Base-by-base conservation (phyloP, 345 rosid species). In the Gossypioides kirkii region DNA sequence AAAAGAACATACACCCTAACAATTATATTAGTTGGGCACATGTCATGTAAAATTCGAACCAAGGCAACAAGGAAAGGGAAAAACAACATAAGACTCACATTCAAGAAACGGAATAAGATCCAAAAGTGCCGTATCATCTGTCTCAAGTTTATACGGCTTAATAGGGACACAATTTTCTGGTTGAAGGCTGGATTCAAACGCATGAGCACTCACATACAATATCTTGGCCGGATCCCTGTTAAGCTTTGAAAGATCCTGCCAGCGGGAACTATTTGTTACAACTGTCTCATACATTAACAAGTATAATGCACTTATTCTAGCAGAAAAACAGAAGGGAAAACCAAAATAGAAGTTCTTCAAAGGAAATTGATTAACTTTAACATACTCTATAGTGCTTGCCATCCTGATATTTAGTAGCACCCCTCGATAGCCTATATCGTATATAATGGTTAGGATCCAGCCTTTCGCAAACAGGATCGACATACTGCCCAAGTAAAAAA, bases 61-160 rank as follows among this genome's bases (percentile, higher is more conserved):
- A 20, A 43, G 36, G 36, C 5, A 43, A 22, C 25, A 62, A 16
- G 13, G 12, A 38, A 36, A 61, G 25, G 23, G 7, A 38, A 65
- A 12, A 43, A 22, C 11, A 43, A 10, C 11, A 60, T 46, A 60
- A 69, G 54, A 77, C 90, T 85, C 80, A 93, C 99, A 96, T 80
- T 96, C 98, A 64, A 96, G 98, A 78, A 93, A 96, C 6, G 98
- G 99, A 83, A 96, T 91, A 61, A 96, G 97, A 78, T 96, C 98
- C 79, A 96, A 36, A 71, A 96, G 98, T 58, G 90, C 86, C 2
- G 98, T 91, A 81, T 96, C 99, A 13, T 87, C 94, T 20, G 75
- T n/a, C 73, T 93, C 92, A 0, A 88, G 90, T 81, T 84, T 86
- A 83, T 87, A 93, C 42, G 99, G 92, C 82, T 87, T 85, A 71